These are phyloP conservation scores for Lizonia empirigonia DNA, from an alignment of 2,329 filamentous ascomycete genomes.

Conservation along the genomic window DNA sequence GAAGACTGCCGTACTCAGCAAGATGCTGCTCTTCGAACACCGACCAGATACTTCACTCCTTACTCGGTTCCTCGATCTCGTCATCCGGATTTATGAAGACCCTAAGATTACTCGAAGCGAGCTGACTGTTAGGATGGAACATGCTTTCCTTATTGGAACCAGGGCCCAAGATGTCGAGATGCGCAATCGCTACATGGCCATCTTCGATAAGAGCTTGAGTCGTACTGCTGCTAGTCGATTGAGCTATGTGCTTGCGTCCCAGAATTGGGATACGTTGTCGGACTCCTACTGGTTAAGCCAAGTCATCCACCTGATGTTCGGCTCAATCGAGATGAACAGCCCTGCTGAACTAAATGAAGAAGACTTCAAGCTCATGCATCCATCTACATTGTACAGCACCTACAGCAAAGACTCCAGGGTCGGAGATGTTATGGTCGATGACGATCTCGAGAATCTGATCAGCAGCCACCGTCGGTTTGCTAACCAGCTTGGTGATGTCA, in stretches of 20 bases:
- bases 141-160: slow-evolving; percentile 95
- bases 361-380: slow-evolving; percentile 79
- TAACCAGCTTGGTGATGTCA: slow-evolving; percentile 81
- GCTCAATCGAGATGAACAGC: slow-evolving; percentile 85
- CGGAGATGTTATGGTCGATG: slow-evolving; percentile 74
- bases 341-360: slow-evolving; percentile 77
- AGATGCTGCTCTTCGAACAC: slow-evolving; percentile 96
- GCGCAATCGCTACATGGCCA: slow-evolving; percentile 94
- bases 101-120: slow-evolving; percentile 94
- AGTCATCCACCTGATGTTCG: slow-evolving; percentile 89
- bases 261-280: slow-evolving; percentile 95
- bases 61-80: slow-evolving; percentile 90
- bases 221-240: slow-evolving; percentile 87
- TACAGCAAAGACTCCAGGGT: slow-evolving; percentile 73
- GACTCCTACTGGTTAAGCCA: slow-evolving; percentile 98
- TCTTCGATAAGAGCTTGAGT: slow-evolving; percentile 95
- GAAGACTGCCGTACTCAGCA: slow-evolving; percentile 97
- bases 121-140: slow-evolving; percentile 94
- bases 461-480: slow-evolving; percentile 81
- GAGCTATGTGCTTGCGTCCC: slow-evolving; percentile 84
- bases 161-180: slow-evolving; percentile 93
- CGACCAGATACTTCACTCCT: slow-evolving; percentile 82
- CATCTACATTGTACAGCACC: slow-evolving; percentile 73
- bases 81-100: slow-evolving; percentile 98
- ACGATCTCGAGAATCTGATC: slow-evolving; percentile 80